These are phyloP conservation scores for Amanita pseudoporphyria DNA, from an alignment of 768 basidiomycete species.

Conservation along the genomic window DNA sequence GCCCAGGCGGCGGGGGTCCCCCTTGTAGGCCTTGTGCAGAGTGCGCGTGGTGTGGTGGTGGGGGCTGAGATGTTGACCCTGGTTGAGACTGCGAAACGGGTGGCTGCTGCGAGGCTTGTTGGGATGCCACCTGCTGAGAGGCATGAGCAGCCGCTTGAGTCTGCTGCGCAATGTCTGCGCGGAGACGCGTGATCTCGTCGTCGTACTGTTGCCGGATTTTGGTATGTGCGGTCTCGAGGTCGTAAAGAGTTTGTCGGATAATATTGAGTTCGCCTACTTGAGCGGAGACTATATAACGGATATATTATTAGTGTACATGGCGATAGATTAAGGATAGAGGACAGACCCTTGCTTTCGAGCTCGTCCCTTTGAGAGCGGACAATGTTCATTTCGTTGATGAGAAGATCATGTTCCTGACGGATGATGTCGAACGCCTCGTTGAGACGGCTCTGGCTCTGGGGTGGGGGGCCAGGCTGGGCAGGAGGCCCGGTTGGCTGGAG, in stretches of 20 bases:
- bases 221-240: constrained; percentile 81
- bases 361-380: constrained; percentile 80
- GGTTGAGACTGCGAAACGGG: neutral
- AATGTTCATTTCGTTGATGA: constrained; percentile 56
- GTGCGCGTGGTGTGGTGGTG: constrained; percentile 1
- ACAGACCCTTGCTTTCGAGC: constrained; percentile 79
- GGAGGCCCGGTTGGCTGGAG: constrained; percentile 45
- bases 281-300: constrained; percentile 42
- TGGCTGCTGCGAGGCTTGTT: constrained; percentile 12
- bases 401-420: constrained; percentile 73
- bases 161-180: constrained; percentile 35
- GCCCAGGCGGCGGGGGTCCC: constrained; percentile 10
- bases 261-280: constrained; percentile 89
- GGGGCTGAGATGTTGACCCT: neutral
- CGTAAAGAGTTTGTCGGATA: constrained; percentile 84
- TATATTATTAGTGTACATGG: neutral
- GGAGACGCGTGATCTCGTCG: constrained; percentile 66
- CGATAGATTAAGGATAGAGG: neutral
- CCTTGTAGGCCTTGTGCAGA: neutral
- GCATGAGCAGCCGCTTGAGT: constrained; percentile 31
- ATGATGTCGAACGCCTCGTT: constrained; percentile 77
- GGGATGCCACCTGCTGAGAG: constrained; percentile 14
- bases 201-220: constrained; percentile 86
- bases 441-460: constrained; percentile 31
- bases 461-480: constrained; percentile 23